These are phyloP conservation scores for Cystobasidiaceae sp. DNA, from an alignment of 1,284 basidiomycete genomes.

Conservation along the genomic window DNA sequence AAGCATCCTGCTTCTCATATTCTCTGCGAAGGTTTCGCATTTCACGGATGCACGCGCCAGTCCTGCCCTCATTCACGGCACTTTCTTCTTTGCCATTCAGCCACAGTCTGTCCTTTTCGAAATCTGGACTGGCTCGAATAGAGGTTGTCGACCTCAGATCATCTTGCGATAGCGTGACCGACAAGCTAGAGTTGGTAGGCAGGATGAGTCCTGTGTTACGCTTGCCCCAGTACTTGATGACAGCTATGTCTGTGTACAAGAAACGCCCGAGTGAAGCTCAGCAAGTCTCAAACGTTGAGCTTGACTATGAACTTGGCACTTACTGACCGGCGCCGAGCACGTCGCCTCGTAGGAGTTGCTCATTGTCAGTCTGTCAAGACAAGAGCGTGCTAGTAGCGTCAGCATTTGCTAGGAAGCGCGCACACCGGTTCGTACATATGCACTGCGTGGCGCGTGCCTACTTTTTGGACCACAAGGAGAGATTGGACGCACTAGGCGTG, in stretches of 20 bases:
- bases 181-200: conserved; percentile 95
- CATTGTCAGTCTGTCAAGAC: no score
- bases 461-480: no score
- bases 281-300: neutral
- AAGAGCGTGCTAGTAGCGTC: no score
- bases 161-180: conserved; percentile 94
- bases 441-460: no score
- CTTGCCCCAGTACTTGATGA: conserved; percentile 73
- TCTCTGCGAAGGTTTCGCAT: conserved; percentile 71
- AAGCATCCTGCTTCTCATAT: conserved; percentile 54
- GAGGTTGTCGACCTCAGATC: conserved; percentile 91
- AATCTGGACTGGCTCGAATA: conserved; percentile 73
- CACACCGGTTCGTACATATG: no score
- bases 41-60: conserved; percentile 81
- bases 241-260: conserved; percentile 1
- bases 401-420: no score
- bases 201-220: conserved; percentile 90
- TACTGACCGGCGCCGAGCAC: conserved; percentile 27
- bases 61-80: conserved; percentile 73
- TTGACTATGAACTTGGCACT: no score
- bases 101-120: conserved; percentile 78
- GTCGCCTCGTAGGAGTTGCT: conserved; percentile 25
- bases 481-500: no score
- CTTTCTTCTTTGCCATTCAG: conserved; percentile 86
- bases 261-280: neutral